These are phyloP conservation scores for Teratosphaeria epicoccoides DNA, from an alignment of 2,329 filamentous ascomycete genomes.

Conservation along the genomic window DNA sequence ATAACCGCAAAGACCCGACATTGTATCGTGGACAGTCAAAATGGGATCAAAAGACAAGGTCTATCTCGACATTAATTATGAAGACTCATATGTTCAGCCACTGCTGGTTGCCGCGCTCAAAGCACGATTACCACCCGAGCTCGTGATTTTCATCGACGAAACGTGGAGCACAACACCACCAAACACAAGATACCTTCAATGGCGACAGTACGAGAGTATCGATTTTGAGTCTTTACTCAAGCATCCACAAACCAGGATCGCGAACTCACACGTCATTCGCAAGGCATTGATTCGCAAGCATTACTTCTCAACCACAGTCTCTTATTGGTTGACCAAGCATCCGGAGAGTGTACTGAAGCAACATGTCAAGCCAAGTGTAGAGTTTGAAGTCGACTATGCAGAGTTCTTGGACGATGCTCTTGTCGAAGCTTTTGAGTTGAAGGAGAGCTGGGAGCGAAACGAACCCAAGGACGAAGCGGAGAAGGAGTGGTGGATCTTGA, in stretches of 20 bases:
- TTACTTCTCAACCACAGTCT: constrained; percentile 73
- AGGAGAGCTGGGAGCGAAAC: constrained; percentile 66
- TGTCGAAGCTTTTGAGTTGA: constrained; percentile 71
- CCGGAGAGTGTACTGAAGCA: constrained; percentile 56
- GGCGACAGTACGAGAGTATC: constrained; percentile 74
- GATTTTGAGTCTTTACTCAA: constrained; percentile 67
- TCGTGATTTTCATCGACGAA: constrained; percentile 33
- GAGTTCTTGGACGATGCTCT: constrained; percentile 93
- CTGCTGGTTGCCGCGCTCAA: constrained; percentile 66
- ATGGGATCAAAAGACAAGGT: constrained; percentile 24
- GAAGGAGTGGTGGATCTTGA: constrained; percentile 90
- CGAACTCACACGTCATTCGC: constrained; percentile 89
- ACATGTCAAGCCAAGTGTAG: constrained; percentile 67
- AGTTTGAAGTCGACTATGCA: constrained; percentile 91
- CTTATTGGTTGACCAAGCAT: constrained; percentile 77
- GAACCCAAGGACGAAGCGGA: constrained; percentile 30
- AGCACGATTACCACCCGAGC: constrained; percentile 44
- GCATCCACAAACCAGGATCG: constrained; percentile 51
- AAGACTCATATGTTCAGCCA: constrained; percentile 80
- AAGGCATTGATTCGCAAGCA: constrained; percentile 96
- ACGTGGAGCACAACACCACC: constrained; percentile 30
- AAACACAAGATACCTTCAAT: constrained; percentile 54
- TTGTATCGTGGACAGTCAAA: background rate
- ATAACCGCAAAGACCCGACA: background rate
- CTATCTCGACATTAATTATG: constrained; percentile 71